These are phyloP conservation scores for Talaromyces adpressus DNA, from an alignment of 495 filamentous ascomycete species.

Conservation along the genomic window DNA sequence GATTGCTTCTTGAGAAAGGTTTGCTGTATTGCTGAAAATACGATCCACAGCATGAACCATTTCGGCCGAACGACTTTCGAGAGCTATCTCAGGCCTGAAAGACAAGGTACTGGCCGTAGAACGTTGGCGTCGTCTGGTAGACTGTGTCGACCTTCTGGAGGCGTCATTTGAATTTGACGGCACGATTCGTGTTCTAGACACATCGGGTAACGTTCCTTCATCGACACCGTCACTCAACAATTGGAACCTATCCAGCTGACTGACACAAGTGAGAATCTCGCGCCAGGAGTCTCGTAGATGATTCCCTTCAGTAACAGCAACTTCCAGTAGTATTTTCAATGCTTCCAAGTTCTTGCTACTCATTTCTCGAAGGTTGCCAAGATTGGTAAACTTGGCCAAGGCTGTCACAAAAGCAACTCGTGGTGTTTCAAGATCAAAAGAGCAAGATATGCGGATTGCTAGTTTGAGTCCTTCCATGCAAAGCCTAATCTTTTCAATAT, in stretches of 20 bases:
- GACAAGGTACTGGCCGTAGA: constrained; percentile 56
- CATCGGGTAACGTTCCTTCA: constrained; percentile 85
- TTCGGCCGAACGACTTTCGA: constrained; percentile 85
- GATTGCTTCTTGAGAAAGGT: constrained; percentile 88
- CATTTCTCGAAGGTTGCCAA: constrained; percentile 94
- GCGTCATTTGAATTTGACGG: constrained; percentile 36
- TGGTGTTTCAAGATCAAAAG: constrained; percentile 87
- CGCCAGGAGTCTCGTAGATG: constrained; percentile 84
- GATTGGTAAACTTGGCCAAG: constrained; percentile 85
- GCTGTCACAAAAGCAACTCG: constrained; percentile 91
- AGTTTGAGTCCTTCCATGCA: constrained; percentile 95
- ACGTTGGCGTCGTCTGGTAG: constrained; percentile 55
- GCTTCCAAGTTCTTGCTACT: constrained; percentile 94
- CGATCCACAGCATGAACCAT: constrained; percentile 88
- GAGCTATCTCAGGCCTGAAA: constrained; percentile 80
- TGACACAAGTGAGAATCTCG: constrained; percentile 91
- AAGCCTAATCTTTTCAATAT: constrained; percentile 79
- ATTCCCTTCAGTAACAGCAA: constrained; percentile 89
- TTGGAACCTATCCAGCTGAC: constrained; percentile 91
- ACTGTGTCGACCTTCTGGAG: constrained; percentile 63
- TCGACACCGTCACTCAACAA: constrained; percentile 92
- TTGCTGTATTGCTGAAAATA: constrained; percentile 93
- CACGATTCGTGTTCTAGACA: constrained; percentile 73
- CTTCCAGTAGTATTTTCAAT: constrained; percentile 79
- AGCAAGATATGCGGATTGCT: constrained; percentile 83